phyloP scores from a whole-genome alignment of 768 basidiomycete species.

The Termitomyces sp. region DNA sequence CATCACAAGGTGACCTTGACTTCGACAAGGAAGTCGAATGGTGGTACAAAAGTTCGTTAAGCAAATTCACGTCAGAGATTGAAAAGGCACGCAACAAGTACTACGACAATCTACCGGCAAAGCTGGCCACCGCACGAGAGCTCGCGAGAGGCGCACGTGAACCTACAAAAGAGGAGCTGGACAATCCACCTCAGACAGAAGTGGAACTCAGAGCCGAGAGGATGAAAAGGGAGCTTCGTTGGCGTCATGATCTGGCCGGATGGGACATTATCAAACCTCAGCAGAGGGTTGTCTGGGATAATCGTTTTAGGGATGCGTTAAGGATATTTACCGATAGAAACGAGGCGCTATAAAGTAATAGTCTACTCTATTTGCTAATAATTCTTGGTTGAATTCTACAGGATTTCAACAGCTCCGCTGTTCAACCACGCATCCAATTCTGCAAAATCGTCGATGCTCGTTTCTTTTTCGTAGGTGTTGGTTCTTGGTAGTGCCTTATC shows the following conservation, averaged over 20 bases:
- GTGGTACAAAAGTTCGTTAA: conserved; percentile 63
- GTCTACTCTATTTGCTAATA: not conserved
- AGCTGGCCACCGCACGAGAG: conserved; percentile 68
- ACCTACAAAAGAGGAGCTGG: conserved; percentile 79
- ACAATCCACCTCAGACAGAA: conserved; percentile 80
- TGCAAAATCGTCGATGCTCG: conserved; percentile 44
- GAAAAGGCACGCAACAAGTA: conserved; percentile 70
- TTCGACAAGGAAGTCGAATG: conserved; percentile 66
- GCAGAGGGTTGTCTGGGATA: conserved; percentile 69
- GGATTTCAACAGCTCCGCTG: conserved; percentile 57
- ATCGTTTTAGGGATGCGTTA: conserved; percentile 56
- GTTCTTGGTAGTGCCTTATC: not conserved
- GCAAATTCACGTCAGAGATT: conserved; percentile 49
- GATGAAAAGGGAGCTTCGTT: conserved; percentile 82
- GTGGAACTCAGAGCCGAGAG: conserved; percentile 86
- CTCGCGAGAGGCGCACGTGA: conserved; percentile 72
- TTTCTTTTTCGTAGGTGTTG: conserved; percentile 10
- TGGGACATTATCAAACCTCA: conserved; percentile 74
- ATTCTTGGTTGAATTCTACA: conserved; percentile 16
- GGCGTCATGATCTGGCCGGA: conserved; percentile 75
- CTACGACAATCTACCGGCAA: conserved; percentile 63
- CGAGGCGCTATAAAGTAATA: conserved; percentile 7
- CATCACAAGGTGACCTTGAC: conserved; percentile 56
- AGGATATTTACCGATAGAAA: conserved; percentile 48
- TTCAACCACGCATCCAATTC: conserved; percentile 68